These are phyloP conservation scores for Melaleuca quinquenervia DNA, from an alignment of 345 rosid species.

Conservation along the genomic window DNA sequence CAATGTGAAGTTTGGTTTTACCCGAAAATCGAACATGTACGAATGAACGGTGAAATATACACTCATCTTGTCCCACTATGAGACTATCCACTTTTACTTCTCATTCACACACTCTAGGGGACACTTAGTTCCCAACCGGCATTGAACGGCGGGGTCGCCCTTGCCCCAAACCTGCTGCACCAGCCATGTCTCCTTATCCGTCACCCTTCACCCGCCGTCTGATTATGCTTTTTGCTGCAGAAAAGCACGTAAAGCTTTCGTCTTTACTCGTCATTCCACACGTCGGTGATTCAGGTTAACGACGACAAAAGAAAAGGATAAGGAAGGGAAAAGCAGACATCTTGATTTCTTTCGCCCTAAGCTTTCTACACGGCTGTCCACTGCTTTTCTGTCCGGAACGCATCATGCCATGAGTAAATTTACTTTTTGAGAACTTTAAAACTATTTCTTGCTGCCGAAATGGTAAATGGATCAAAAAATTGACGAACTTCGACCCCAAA, in stretches of 20 bases:
- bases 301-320: background rate
- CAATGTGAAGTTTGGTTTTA: no score
- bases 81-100: no score
- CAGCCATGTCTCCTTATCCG: background rate
- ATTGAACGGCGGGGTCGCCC: accelerated
- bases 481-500: background rate
- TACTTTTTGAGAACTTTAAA: background rate
- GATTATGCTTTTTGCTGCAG: background rate
- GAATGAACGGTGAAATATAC: no score
- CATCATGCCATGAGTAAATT: background rate
- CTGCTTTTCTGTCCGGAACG: background rate
- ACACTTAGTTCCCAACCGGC: no score
- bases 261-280: background rate
- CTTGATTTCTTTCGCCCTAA: background rate
- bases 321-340: background rate
- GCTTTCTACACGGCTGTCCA: background rate
- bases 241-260: background rate
- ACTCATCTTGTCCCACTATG: no score
- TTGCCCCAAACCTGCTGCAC: no score
- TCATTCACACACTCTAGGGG: no score
- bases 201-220: no score
- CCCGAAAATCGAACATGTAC: no score
- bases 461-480: background rate
- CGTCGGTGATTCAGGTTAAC: background rate
- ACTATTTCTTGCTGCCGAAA: background rate